Evolutionary conservation across 1,284 basidiomycete genomes (phyloP).

Genomic region (Microbotryomycetes sp.): DNA sequence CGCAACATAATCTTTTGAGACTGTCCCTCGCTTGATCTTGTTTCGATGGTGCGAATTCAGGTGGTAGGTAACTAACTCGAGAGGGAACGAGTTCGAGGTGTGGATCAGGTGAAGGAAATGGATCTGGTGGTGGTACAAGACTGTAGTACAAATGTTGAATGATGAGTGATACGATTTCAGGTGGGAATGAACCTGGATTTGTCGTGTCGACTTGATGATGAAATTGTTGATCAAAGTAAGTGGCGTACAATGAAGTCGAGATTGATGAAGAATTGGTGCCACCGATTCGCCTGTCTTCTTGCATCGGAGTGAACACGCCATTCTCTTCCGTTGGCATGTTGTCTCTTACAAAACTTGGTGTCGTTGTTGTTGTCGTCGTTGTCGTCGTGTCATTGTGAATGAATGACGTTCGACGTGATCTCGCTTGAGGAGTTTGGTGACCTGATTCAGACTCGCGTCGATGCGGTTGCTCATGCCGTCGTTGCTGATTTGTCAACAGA

Average conservation of each 20-base stretch:
- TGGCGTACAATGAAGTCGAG: too few relatives aligned
- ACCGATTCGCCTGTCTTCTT: not conserved
- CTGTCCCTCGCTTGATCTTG: slow-evolving; percentile 6
- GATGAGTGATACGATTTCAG: slow-evolving; percentile 31
- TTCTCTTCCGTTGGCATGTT: not conserved
- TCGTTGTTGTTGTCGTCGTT: not conserved
- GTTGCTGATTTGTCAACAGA: not conserved
- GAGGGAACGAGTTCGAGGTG: slow-evolving; percentile 23
- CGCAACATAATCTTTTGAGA: slow-evolving; percentile 11
- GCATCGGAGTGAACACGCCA: not conserved
- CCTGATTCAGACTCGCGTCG: not conserved
- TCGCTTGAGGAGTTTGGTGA: not conserved
- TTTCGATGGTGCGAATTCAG: slow-evolving; percentile 16
- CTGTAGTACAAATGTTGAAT: slow-evolving; percentile 26
- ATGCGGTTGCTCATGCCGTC: too few relatives aligned
- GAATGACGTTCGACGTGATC: not conserved
- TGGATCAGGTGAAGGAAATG: slow-evolving; percentile 26
- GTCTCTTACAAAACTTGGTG: too few relatives aligned
- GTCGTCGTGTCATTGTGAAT: not conserved
- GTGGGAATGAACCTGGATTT: slow-evolving; percentile 13
- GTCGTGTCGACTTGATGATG: too few relatives aligned
- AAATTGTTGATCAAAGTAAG: not conserved
- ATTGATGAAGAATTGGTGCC: not conserved
- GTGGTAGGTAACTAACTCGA: slow-evolving; percentile 1
- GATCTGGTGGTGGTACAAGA: slow-evolving; percentile 12